These are phyloP conservation scores for Phytophthora cactorum DNA, from an alignment of 352 stramenopile species.

Conservation along the genomic window DNA sequence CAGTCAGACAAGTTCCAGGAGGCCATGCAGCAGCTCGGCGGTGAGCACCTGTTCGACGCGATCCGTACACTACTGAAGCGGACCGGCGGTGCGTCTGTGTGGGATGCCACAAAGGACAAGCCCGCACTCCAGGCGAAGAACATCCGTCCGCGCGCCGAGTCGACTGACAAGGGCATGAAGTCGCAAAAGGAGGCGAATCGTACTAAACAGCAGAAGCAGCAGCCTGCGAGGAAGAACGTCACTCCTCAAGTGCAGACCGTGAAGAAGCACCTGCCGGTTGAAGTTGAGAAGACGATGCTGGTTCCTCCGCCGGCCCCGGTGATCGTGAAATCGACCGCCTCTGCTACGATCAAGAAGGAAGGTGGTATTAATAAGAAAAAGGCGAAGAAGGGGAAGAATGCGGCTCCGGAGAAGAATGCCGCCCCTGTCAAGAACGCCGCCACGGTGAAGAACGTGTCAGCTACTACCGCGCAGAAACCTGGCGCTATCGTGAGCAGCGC, in stretches of 20 bases:
- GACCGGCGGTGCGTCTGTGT: slow-evolving; percentile 16
- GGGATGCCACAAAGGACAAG: slow-evolving; percentile 22
- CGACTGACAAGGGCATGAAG: slow-evolving; percentile 1
- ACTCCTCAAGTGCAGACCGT: neutral
- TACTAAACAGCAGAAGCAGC: slow-evolving; percentile 1
- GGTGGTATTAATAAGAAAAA: neutral
- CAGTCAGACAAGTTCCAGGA: slow-evolving; percentile 33
- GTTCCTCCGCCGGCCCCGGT: slow-evolving; percentile 21
- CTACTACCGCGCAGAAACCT: neutral
- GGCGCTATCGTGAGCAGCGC: slow-evolving; percentile 18
- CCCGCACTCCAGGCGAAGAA: slow-evolving; percentile 18
- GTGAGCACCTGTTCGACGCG: slow-evolving; percentile 23
- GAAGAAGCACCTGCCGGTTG: slow-evolving; percentile 21
- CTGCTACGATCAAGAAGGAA: slow-evolving; percentile 3
- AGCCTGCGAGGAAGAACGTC: slow-evolving; percentile 13
- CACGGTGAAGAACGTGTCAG: slow-evolving; percentile 10
- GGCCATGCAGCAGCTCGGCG: slow-evolving; percentile 24
- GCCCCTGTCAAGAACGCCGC: slow-evolving; percentile 11
- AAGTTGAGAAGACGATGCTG: slow-evolving; percentile 3
- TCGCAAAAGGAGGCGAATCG: slow-evolving; percentile 4
- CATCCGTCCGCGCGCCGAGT: slow-evolving; percentile 1
- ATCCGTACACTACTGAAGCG: slow-evolving; percentile 23
- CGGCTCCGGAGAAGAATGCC: slow-evolving; percentile 3
- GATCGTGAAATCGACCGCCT: slow-evolving; percentile 5
- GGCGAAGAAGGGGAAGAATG: slow-evolving; percentile 3